Conservation (phyloP, 768 basidiomycete species). For the Mycena vulgaris region DNA sequence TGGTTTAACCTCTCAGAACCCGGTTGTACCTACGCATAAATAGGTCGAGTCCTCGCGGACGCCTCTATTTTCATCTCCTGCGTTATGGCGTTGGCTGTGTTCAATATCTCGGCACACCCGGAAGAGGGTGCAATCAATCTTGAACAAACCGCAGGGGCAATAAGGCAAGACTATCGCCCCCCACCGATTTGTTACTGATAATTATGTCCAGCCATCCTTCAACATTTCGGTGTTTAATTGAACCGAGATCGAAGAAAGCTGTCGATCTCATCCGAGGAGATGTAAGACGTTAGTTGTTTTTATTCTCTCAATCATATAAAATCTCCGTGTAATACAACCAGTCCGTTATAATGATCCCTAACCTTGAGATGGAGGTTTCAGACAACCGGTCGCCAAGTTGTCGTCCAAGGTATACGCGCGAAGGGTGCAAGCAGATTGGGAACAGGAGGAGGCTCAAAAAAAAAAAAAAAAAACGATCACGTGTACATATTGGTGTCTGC, state of each 20-base stretch:
- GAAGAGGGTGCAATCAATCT: conserved; percentile 52
- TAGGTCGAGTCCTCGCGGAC: conserved; percentile 58
- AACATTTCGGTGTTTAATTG: conserved; percentile 58
- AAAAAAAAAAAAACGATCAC: conserved; percentile 9
- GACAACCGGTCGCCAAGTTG: no score
- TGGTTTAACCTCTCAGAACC: conserved; percentile 14
- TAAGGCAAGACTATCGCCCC: conserved; percentile 52
- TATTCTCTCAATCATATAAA: no score
- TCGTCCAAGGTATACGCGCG: no score
- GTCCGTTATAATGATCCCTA: no score
- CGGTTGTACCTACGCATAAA: background rate
- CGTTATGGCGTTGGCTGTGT: conserved; percentile 58
- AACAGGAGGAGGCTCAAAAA: no score
- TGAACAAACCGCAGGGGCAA: conserved; percentile 61
- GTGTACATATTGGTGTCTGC: background rate
- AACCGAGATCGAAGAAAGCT: conserved; percentile 59
- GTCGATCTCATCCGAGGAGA: conserved; percentile 49
- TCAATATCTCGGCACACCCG: conserved; percentile 52
- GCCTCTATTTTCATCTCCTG: conserved; percentile 57
- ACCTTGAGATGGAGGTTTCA: no score
- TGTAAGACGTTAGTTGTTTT: background rate
- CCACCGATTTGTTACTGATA: background rate
- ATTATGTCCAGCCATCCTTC: conserved; percentile 55
- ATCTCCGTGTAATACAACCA: no score
- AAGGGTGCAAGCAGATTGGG: no score